phyloP scores from a whole-genome alignment of 1,284 basidiomycete genomes.

The Dichomitus squalens region DNA sequence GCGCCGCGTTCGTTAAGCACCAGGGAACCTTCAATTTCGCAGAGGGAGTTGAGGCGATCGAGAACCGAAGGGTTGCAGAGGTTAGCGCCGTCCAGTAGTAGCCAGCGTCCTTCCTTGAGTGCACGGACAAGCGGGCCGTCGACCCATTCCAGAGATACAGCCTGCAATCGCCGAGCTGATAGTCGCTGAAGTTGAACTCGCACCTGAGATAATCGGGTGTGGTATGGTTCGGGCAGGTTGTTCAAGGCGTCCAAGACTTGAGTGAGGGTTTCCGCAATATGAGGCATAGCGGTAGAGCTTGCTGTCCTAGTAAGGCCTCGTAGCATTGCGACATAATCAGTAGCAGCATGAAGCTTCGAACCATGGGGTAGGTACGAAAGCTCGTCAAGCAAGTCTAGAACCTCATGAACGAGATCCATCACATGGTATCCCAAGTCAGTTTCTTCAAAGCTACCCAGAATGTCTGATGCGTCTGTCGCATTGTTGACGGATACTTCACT shows the following conservation, averaged over 20 bases:
- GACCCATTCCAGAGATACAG: constrained; percentile 89
- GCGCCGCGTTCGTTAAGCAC: constrained; percentile 90
- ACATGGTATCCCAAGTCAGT: constrained; percentile 55
- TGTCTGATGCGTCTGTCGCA: constrained; percentile 92
- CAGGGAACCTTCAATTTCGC: constrained; percentile 84
- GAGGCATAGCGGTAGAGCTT: not conserved
- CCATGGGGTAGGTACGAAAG: constrained; percentile 42
- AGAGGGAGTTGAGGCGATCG: constrained; percentile 96
- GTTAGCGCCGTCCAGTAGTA: constrained; percentile 93
- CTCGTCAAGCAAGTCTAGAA: constrained; percentile 43
- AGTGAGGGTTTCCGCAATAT: not conserved
- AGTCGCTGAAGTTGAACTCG: constrained; percentile 16
- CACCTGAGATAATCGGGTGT: constrained; percentile 3
- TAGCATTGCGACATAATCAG: constrained; percentile 9
- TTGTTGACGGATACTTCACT: constrained; percentile 83
- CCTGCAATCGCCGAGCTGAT: constrained; percentile 18
- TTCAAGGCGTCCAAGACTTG: constrained; percentile 8
- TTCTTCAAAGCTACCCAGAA: constrained; percentile 97
- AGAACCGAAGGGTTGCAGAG: constrained; percentile 95
- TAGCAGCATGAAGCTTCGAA: constrained; percentile 29
- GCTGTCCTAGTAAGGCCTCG: not conserved
- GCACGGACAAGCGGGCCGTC: constrained; percentile 94
- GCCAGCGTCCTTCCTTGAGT: constrained; percentile 87
- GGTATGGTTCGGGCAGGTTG: constrained; percentile 6
- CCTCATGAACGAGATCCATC: constrained; percentile 41